A percentile compares a stretch with the other conserved stretches of the same genome.
phyloP scores from a whole-genome alignment of 2,329 filamentous ascomycete genomes.

The Thielaviopsis euricoi region DNA sequence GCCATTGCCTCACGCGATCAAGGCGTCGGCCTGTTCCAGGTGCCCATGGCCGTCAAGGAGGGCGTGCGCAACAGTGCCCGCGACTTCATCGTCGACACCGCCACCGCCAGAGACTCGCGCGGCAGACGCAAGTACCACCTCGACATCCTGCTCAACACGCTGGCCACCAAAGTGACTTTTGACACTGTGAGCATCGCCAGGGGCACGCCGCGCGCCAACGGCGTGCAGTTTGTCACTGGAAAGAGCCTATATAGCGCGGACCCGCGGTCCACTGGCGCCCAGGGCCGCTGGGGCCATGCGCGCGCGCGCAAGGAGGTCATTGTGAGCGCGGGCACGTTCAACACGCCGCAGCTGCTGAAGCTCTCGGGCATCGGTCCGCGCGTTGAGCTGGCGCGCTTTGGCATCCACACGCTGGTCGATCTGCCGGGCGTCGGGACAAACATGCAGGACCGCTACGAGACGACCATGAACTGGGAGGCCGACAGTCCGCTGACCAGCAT shows the following conservation, averaged over 20 bases:
- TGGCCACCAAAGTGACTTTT: conserved; percentile 24
- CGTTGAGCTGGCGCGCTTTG: conserved; percentile 24
- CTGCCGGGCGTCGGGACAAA: conserved; percentile 32
- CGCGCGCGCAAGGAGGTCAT: conserved; percentile 28
- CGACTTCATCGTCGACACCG: conserved; percentile 32
- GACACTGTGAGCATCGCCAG: conserved; percentile 16
- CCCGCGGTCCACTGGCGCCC: conserved; percentile 14
- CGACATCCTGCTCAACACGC: conserved; percentile 14
- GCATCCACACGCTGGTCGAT: conserved; percentile 28
- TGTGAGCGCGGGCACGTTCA: conserved; percentile 31
- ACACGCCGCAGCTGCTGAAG: conserved; percentile 34
- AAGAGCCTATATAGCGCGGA: conserved; percentile 14
- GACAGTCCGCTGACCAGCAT: conserved; percentile 1
- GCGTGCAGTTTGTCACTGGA: conserved; percentile 8
- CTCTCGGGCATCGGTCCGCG: conserved; percentile 32
- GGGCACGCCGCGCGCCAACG: too few relatives aligned
- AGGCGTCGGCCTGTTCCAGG: conserved; percentile 32
- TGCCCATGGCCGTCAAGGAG: conserved; percentile 38
- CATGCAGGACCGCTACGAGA: conserved; percentile 29
- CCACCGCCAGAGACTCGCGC: conserved; percentile 14
- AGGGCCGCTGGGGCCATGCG: not conserved
- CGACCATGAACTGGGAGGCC: conserved; percentile 19
- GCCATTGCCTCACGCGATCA: conserved; percentile 14
- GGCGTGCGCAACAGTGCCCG: conserved; percentile 36
- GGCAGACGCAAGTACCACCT: conserved; percentile 18